Evolutionary conservation across 2,329 filamentous ascomycete genomes (phyloP), one percentile per base, ranked within the genome.

Genomic region (Orbilia oligospora): DNA sequence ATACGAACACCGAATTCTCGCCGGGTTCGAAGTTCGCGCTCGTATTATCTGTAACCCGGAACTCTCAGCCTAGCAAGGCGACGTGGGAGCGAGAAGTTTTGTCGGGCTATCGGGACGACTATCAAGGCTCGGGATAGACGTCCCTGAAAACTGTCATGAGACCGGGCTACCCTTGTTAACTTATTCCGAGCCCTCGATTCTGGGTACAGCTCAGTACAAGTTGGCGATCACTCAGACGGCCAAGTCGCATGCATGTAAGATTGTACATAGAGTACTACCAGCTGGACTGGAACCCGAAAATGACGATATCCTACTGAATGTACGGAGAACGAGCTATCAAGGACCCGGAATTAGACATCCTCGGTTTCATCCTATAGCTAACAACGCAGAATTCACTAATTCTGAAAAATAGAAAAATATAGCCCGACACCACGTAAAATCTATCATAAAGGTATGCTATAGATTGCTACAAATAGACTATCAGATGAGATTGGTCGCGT

Each of bases 61-160:
- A 46, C 30, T 58, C 58, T 64, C 36, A 48, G 58, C 58, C 58
- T 48, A 14, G 36, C 58, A 27, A 64, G 58, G 58, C 58, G 22
- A 48, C 3, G 36, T 20, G 5, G 44, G n/a, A 46, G 20, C n/a
- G 44, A 46, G n/a, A 16, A n/a, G 12, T 44, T 5, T 30, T 16
- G 56, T 41, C 18, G 33, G 56, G 14, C 12, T 16, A 58, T 58
- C 53, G 53, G 53, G 53, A 58, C 30, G 18, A 22, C 53, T 5
- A 33, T n/a, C 53, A 22, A 58, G 38, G 16, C 30, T 27, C 6
- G 30, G 53, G 30, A 58, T 20, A 58, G 33, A 36, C 10, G 53
- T 8, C 30, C 33, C 53, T 58, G n/a, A 10, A 58, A 38, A 22
- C 22, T 41, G 9, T 41, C 27, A 30, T 22, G 30, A 56, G 3